These are phyloP conservation scores for Arthroderma uncinatum DNA, from an alignment of 2,329 filamentous ascomycete species.

Conservation along the genomic window DNA sequence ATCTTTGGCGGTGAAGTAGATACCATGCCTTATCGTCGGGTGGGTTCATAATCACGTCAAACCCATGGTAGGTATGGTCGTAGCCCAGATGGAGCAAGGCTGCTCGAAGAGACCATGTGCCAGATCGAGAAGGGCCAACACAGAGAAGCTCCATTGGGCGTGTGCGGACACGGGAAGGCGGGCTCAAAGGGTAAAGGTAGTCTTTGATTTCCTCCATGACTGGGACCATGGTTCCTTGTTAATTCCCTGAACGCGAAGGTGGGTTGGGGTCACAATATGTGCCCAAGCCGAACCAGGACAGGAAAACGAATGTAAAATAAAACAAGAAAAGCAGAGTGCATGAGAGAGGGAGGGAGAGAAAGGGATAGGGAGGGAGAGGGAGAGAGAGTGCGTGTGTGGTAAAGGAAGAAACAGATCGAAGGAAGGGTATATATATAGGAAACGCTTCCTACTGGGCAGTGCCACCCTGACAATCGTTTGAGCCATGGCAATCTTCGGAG, in stretches of 20 bases:
- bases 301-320: too few relatives aligned
- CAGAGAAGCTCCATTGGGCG: not conserved
- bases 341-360: too few relatives aligned
- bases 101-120: conserved; percentile 41
- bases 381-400: too few relatives aligned
- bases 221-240: not conserved
- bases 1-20: conserved; percentile 54
- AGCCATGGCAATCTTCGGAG: not conserved
- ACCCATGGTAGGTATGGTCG: conserved; percentile 62
- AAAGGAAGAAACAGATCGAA: not conserved
- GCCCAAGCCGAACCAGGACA: too few relatives aligned
- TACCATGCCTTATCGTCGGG: conserved; percentile 57
- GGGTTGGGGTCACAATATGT: too few relatives aligned
- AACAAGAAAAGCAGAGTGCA: too few relatives aligned
- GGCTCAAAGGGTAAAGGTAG: not conserved
- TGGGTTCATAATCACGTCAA: conserved; percentile 59
- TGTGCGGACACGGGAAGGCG: not conserved
- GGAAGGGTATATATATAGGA: not conserved
- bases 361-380: too few relatives aligned
- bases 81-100: conserved; percentile 57
- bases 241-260: not conserved
- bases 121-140: conserved; percentile 1
- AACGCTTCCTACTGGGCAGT: not conserved
- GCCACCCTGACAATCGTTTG: not conserved
- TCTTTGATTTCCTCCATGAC: not conserved